Evolutionary conservation across 257 asterid genomes (phyloP).

Genomic region (Dorcoceras hygrometricum): DNA sequence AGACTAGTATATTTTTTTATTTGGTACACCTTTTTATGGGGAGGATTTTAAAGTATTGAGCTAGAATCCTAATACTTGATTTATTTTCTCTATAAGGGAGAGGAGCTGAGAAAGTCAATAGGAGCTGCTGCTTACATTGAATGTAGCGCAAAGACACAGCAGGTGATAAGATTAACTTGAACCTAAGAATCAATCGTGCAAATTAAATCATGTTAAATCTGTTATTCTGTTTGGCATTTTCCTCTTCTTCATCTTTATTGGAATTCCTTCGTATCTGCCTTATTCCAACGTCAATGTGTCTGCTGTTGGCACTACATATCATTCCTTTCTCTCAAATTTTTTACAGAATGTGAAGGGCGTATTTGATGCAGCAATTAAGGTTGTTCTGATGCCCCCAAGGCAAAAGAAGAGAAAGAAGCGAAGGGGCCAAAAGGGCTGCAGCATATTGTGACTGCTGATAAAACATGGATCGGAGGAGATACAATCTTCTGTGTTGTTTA

Average conservation of each 20-base stretch:
- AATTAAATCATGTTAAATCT: not conserved
- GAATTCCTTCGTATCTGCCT: not conserved
- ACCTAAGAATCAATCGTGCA: not conserved
- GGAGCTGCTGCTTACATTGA: slow-evolving; percentile 46
- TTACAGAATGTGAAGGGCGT: slow-evolving; percentile 77
- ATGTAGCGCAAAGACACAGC: slow-evolving; percentile 47
- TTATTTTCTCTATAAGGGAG: slow-evolving; percentile 31
- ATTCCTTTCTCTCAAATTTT: not conserved
- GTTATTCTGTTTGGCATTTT: not conserved
- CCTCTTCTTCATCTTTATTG: not conserved
- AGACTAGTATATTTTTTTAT: not conserved
- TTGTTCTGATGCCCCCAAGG: slow-evolving; percentile 69
- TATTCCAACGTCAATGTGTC: not conserved
- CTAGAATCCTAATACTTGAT: not conserved
- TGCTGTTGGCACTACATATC: not conserved
- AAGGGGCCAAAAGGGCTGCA: slow-evolving; percentile 65
- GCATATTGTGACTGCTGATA: slow-evolving; percentile 23
- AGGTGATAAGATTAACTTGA: slow-evolving; percentile 24
- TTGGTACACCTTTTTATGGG: not conserved
- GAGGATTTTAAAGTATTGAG: not conserved
- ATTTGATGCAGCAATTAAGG: slow-evolving; percentile 76
- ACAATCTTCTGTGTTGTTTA: not conserved
- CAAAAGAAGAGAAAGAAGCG: slow-evolving; percentile 53
- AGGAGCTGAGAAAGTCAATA: slow-evolving; percentile 36
- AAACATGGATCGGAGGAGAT: not conserved